Base-by-base conservation (phyloP, 106 monocot species). In the Phalaenopsis equestris region DNA sequence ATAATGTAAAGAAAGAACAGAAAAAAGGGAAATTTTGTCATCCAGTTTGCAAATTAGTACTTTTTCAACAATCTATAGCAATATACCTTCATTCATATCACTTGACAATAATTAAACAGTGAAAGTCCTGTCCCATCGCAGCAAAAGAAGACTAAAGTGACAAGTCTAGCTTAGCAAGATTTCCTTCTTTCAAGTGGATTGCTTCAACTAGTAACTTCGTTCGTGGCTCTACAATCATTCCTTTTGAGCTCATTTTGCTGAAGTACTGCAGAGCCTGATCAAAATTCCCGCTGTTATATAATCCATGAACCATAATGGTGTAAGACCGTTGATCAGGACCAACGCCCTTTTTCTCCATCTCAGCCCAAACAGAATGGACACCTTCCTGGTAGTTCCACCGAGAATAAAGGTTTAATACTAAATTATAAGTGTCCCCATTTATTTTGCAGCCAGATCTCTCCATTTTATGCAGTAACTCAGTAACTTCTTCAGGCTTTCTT, bases 291-390 rank as follows among this genome's bases (percentile, higher is more conserved):
- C 86, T 84, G 1, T 46, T 75, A 57, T 89, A 76, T 61, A 95
- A 84, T 72, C 93, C 89, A 83, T 95, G 95, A 74, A 95, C 81
- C 78, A 89, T 76, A 21, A 95, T 77, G 5, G 93, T 95, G 65
- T 91, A 95, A 61, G 95, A 91, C 17, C 95, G 81, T 67, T 87
- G 90, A 74, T 95, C 95, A 11, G 95, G 95, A 67, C 95, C 95
- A 73, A 85, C 78, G 3, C 92, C 92, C 67, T 78, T 82, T 23
- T 55, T 89, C 79, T 93, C 87, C 95, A 95, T 93, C 61, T 95
- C 89, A 16, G 46, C 58, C 95, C 95, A 95, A 14, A 93, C n/a
- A 23, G 39, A 79, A 36, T 46, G 39, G 11, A 88, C 48, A 21
- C 91, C 90, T 24, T 55, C 81, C 16, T 84, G 74, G 82, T 95